A percentile compares a stretch with the other conserved stretches of the same genome.
These are phyloP conservation scores for Schizonepeta tenuifolia DNA, from an alignment of 257 asterid genomes.

Conservation along the genomic window DNA sequence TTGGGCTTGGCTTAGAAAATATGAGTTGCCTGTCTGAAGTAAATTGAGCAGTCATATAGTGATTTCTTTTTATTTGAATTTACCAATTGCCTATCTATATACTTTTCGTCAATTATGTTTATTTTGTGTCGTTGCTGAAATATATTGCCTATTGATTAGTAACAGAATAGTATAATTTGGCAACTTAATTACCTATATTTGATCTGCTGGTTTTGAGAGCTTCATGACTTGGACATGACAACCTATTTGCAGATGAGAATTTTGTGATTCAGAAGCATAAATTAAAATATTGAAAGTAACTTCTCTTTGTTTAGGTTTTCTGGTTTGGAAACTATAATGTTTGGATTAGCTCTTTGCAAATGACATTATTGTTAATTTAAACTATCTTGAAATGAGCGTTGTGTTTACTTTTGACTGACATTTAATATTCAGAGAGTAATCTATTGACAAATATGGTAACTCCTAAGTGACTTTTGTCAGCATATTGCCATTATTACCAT, in stretches of 20 bases:
- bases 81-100: not conserved
- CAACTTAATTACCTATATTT: not conserved
- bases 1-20: slow-evolving; percentile 1
- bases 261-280: not conserved
- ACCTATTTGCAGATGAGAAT: not conserved
- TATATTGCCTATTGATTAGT: not conserved
- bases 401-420: not conserved
- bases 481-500: slow-evolving; percentile 7
- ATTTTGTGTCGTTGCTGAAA: not conserved
- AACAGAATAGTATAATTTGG: not conserved
- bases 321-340: not conserved
- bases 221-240: not conserved
- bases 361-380: not conserved
- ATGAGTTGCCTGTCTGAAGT: not conserved
- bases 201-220: not conserved
- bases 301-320: not conserved
- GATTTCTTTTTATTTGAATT: not conserved
- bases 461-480: not conserved
- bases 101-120: not conserved
- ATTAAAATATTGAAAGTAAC: not conserved
- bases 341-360: not conserved
- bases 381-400: not conserved
- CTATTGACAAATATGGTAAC: slow-evolving; percentile 6
- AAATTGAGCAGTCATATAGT: not conserved
- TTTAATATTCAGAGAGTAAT: slow-evolving; percentile 1